Percentiles rank a stretch among this genome's conserved stretches.
These are phyloP conservation scores for Kondoa malvinella DNA, from an alignment of 768 basidiomycete genomes.

Conservation along the genomic window DNA sequence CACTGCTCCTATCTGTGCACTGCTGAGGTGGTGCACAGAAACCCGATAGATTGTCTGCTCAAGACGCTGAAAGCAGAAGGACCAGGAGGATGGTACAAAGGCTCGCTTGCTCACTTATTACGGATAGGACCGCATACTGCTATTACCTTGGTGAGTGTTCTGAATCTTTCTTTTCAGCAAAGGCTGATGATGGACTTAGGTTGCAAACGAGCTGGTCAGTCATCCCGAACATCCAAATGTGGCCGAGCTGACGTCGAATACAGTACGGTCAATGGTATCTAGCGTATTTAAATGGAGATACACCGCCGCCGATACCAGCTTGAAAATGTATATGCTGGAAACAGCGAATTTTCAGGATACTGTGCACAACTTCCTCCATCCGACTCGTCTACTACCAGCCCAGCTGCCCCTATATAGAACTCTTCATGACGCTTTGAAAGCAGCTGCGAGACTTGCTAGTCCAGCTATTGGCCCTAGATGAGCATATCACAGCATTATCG, in stretches of 20 bases:
- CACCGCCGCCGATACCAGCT: background rate
- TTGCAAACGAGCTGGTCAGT: background rate
- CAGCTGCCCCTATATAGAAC: too few species aligned
- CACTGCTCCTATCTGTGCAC: background rate
- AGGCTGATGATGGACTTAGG: background rate
- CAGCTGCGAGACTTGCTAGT: background rate
- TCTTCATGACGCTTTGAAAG: background rate
- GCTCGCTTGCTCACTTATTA: slow-evolving; percentile 73
- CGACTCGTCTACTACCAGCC: too few species aligned
- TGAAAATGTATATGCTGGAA: too few species aligned
- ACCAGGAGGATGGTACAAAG: slow-evolving; percentile 88
- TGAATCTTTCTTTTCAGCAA: background rate
- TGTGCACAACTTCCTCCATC: too few species aligned
- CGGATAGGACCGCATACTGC: slow-evolving; percentile 25
- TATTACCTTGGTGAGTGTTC: background rate
- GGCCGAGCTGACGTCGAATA: background rate
- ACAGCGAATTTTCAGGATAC: too few species aligned
- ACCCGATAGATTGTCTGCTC: slow-evolving; percentile 89
- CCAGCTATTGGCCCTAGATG: background rate
- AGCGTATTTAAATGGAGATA: background rate
- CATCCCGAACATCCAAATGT: background rate
- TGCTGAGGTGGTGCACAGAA: slow-evolving; percentile 63
- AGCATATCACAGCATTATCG: background rate
- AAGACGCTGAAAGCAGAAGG: slow-evolving; percentile 87
- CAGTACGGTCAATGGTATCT: background rate